Evolutionary conservation across 805 yeast species (phyloP).

Genomic region (Ascoidea rubescens): DNA sequence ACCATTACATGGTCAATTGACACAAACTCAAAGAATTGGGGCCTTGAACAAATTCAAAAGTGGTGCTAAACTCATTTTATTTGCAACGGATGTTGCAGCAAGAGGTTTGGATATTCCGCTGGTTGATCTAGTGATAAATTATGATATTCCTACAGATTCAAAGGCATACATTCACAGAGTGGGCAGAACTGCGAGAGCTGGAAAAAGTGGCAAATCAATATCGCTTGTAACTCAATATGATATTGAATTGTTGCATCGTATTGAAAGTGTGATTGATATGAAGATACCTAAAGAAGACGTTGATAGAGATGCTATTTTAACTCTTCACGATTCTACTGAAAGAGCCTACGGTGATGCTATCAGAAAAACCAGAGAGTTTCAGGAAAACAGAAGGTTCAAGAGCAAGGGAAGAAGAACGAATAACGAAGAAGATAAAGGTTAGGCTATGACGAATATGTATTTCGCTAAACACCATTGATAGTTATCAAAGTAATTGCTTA

Average conservation of each 20-base stretch:
- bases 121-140: constrained; percentile 65
- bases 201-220: constrained; percentile 76
- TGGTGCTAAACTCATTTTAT: constrained; percentile 52
- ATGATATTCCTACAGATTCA: constrained; percentile 73
- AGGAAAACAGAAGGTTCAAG: constrained; percentile 12
- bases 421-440: constrained; percentile 5
- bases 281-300: constrained; percentile 76
- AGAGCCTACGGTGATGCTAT: constrained; percentile 87
- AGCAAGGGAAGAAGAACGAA: constrained; percentile 4
- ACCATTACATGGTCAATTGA: constrained; percentile 86
- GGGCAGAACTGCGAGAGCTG: constrained; percentile 94
- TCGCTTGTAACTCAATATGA: constrained; percentile 92
- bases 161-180: constrained; percentile 80
- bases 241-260: constrained; percentile 73
- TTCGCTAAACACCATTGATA: too few species aligned
- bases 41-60: constrained; percentile 69
- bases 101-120: constrained; percentile 78
- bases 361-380: constrained; percentile 18
- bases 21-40: constrained; percentile 76
- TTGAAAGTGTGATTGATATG: constrained; percentile 76
- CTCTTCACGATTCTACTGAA: constrained; percentile 77
- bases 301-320: constrained; percentile 60
- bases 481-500: too few species aligned
- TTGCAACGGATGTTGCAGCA: constrained; percentile 83
- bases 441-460: too few species aligned